Conservation (phyloP, 352 stramenopile genomes). For the Phytophthora cryptogea region DNA sequence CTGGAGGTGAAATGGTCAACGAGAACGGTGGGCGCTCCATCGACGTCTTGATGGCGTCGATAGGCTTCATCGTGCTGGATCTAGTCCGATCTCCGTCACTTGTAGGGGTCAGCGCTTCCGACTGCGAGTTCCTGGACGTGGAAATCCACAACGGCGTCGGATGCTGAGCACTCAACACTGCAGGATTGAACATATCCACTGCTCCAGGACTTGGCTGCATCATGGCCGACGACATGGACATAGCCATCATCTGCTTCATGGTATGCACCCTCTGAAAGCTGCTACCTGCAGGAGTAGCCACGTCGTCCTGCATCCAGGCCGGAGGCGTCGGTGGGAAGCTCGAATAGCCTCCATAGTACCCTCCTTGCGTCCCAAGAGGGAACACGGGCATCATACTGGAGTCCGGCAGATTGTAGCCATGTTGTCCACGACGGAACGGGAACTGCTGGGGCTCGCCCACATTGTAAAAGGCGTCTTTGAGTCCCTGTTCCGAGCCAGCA, state of each 20-base stretch:
- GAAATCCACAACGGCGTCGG: slow-evolving; percentile 28
- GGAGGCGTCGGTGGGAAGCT: slow-evolving; percentile 13
- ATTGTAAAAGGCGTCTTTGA: slow-evolving; percentile 34
- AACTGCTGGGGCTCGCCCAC: neutral
- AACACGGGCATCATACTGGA: slow-evolving; percentile 36
- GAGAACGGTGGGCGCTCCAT: slow-evolving; percentile 25
- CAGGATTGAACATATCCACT: slow-evolving; percentile 32
- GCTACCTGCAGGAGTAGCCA: slow-evolving; percentile 9
- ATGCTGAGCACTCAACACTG: slow-evolving; percentile 4
- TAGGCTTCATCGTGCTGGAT: slow-evolving; percentile 1
- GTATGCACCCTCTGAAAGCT: slow-evolving; percentile 28
- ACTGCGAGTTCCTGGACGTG: neutral
- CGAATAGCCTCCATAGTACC: slow-evolving; percentile 8
- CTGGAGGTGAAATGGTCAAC: slow-evolving; percentile 35
- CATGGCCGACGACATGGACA: slow-evolving; percentile 25
- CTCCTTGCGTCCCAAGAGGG: slow-evolving; percentile 10
- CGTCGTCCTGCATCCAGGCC: slow-evolving; percentile 24
- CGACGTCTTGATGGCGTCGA: slow-evolving; percentile 22
- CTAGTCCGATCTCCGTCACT: slow-evolving; percentile 1
- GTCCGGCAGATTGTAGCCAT: slow-evolving; percentile 25
- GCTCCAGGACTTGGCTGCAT: slow-evolving; percentile 33
- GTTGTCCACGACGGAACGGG: neutral
- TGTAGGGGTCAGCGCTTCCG: neutral
- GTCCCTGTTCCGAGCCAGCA: slow-evolving; percentile 1
- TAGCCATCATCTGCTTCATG: slow-evolving; percentile 39